Base-by-base conservation (phyloP, 23 red algal species). In the Gracilaria vermiculophylla region DNA sequence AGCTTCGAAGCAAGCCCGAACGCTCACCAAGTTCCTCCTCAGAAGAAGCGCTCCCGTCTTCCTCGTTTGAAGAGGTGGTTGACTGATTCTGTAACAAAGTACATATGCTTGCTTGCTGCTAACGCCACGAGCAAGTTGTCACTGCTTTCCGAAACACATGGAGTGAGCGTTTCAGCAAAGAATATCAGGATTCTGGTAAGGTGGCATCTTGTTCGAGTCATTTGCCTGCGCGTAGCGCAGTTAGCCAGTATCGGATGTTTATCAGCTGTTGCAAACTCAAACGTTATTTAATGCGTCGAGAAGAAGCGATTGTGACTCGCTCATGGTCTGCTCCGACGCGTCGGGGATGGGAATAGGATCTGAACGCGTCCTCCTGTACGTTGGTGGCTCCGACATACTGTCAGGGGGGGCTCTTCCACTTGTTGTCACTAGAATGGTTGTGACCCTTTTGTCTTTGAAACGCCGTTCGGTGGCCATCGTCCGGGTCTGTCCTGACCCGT, bases 261-360 rank as follows among this genome's bases (percentile, higher is more conserved):
- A 47, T n/a, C 53, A 62, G 25, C 20, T 62, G 28, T 64, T 64
- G 64, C 45, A 47, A 50, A 44, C 41, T 88, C 84, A 88, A 42
- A 88, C 84, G 33, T 88, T 88, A 25, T 88, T 88, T 24, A 88
- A 52, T 25, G 84, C 84, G 69, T 88, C 84, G 45, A 88, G 53
- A 67, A 88, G 66, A 51, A 88, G 69, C 20, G 84, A 77, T 47
- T 88, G 84, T 23, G 84, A 88, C 52, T 88, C 84, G 34, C 84
- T 69, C 81, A 85, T 85, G 25, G 62, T n/a, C 64, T 85, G 43
- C 21, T 36, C 27, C 32, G 81, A 17, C 33, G 37, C 78, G 2
- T 34, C 27, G 17, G 50, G 54, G 14, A 77, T 76, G n/a, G 84
- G 84, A 58, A 88, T 43, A 9, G 84, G 69, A 12, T 67, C 31